These are phyloP conservation scores for Corymbia maculata DNA, from an alignment of 345 rosid genomes.

Conservation along the genomic window DNA sequence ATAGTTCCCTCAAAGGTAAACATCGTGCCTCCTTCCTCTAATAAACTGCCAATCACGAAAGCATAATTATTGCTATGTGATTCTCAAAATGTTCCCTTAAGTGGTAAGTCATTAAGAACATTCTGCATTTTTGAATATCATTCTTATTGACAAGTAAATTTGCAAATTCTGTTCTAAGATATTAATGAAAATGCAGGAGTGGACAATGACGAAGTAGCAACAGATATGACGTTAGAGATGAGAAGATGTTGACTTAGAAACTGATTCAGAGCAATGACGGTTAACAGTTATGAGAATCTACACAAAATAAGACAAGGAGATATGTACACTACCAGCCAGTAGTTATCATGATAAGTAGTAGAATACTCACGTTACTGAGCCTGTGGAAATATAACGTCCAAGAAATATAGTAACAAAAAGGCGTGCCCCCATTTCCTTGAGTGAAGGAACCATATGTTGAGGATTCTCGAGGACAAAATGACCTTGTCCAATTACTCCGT, in stretches of 20 bases:
- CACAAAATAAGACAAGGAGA: not conserved
- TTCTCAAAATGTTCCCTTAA: not conserved
- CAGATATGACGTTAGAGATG: not conserved
- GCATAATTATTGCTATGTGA: not conserved
- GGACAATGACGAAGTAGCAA: not conserved
- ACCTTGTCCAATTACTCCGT: constrained; percentile 43
- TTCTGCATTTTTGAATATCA: not conserved
- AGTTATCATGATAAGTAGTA: not conserved
- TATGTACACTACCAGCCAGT: not conserved
- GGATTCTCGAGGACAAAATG: constrained; percentile 44
- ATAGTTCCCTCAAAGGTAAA: constrained; percentile 35
- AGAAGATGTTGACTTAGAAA: not conserved
- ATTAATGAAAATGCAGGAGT: not conserved
- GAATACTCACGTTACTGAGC: constrained; percentile 55
- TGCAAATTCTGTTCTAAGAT: not conserved
- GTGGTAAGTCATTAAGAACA: not conserved
- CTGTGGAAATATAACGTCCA: constrained; percentile 53
- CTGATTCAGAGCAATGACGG: not conserved
- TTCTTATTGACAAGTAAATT: not conserved
- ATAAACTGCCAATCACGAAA: constrained; percentile 18
- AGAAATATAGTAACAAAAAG: constrained; percentile 67
- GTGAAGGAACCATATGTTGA: constrained; percentile 71
- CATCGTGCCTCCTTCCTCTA: constrained; percentile 74
- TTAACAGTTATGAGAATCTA: not conserved
- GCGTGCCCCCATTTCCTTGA: constrained; percentile 68